A percentile compares a stretch with the other conserved stretches of the same genome.
phyloP scores from a whole-genome alignment of 108 stramenopile genomes.

The Parmales sp. region DNA sequence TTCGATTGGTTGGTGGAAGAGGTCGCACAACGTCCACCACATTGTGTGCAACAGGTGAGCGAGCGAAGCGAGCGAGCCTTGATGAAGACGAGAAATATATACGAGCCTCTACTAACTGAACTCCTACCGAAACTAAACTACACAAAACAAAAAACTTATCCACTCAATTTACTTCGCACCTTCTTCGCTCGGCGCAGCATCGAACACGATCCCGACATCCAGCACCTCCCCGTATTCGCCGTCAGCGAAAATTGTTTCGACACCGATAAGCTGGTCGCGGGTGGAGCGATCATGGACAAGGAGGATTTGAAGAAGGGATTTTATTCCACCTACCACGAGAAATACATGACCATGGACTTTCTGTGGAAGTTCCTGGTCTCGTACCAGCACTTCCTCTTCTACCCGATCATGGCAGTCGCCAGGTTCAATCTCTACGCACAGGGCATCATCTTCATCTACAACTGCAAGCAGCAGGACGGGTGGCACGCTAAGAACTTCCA shows the following conservation, averaged over 20 bases:
- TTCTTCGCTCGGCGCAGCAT: too few species aligned
- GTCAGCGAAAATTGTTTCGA: slow-evolving; percentile 54
- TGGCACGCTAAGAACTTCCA: slow-evolving; percentile 15
- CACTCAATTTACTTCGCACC: too few species aligned
- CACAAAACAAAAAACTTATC: too few species aligned
- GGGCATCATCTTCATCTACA: slow-evolving; percentile 33
- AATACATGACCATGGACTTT: slow-evolving; percentile 49
- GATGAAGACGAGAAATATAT: too few species aligned
- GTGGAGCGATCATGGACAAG: background rate
- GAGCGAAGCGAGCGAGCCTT: too few species aligned
- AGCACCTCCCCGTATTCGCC: slow-evolving; percentile 79
- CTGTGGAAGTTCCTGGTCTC: slow-evolving; percentile 55
- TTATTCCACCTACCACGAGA: slow-evolving; percentile 59
- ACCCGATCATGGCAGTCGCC: slow-evolving; percentile 74
- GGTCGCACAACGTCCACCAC: slow-evolving; percentile 82
- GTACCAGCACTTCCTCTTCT: slow-evolving; percentile 75
- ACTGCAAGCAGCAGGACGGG: slow-evolving; percentile 16
- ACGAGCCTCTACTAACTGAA: too few species aligned
- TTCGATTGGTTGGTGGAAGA: slow-evolving; percentile 79
- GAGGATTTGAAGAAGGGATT: slow-evolving; percentile 17
- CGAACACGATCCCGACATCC: slow-evolving; percentile 87
- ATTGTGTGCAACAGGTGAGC: slow-evolving; percentile 74
- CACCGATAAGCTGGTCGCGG: background rate
- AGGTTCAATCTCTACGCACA: slow-evolving; percentile 76
- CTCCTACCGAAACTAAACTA: too few species aligned